These are phyloP conservation scores for Trametes versicolor DNA, from an alignment of 1,284 basidiomycete genomes.

Conservation along the genomic window DNA sequence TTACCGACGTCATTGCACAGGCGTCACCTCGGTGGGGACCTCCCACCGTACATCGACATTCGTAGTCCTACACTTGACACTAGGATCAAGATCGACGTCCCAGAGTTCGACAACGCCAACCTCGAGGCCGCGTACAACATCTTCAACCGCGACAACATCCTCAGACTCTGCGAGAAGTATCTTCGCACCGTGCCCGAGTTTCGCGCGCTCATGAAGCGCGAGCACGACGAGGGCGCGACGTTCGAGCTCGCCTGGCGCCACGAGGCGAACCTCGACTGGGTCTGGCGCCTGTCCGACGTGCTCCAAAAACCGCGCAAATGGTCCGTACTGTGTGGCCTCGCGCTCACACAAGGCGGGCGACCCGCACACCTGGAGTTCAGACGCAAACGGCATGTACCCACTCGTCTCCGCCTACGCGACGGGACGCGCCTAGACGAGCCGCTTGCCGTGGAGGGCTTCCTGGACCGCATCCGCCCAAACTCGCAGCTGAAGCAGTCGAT, in stretches of 20 bases:
- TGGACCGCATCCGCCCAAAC: slow-evolving; percentile 75
- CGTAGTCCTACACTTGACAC: slow-evolving; percentile 60
- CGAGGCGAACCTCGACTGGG: slow-evolving; percentile 81
- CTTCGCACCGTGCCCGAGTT: slow-evolving; percentile 68
- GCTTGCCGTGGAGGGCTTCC: slow-evolving; percentile 81
- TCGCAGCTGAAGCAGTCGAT: slow-evolving; percentile 67
- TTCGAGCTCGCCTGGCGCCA: slow-evolving; percentile 82
- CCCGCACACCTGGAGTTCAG: slow-evolving; percentile 77
- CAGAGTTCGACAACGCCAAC: slow-evolving; percentile 51
- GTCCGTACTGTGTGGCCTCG: slow-evolving; percentile 78
- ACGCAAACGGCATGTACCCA: slow-evolving; percentile 71
- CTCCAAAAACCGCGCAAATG: slow-evolving; percentile 71
- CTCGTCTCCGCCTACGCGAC: slow-evolving; percentile 61
- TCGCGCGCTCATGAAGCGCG: slow-evolving; percentile 64
- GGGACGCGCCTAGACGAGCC: slow-evolving; percentile 74
- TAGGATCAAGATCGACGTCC: slow-evolving; percentile 72
- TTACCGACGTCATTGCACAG: slow-evolving; percentile 48
- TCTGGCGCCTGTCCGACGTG: slow-evolving; percentile 75
- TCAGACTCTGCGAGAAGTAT: slow-evolving; percentile 64
- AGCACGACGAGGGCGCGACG: slow-evolving; percentile 62
- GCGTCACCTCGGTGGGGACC: slow-evolving; percentile 63
- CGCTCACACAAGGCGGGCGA: slow-evolving; percentile 65
- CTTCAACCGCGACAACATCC: slow-evolving; percentile 68
- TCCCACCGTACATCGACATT: slow-evolving; percentile 58
- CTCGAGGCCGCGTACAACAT: slow-evolving; percentile 52